Evolutionary conservation across 257 asterid species (phyloP).

Genomic region (Verbena officinalis): DNA sequence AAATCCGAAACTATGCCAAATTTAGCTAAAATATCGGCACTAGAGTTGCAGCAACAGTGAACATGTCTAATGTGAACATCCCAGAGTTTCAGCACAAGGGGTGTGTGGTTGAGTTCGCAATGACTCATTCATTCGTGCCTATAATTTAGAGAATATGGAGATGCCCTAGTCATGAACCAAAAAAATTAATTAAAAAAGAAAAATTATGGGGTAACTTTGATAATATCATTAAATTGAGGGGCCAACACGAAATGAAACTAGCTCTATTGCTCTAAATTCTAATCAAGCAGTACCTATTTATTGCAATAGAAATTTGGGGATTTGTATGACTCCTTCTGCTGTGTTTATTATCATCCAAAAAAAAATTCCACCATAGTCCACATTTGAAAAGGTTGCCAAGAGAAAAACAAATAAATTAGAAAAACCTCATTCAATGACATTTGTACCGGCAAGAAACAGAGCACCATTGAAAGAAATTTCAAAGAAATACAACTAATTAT

Average conservation of each 20-base stretch:
- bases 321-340: slow-evolving; percentile 21
- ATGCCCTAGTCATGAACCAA: no score
- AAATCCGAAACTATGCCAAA: no score
- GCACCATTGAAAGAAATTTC: slow-evolving; percentile 27
- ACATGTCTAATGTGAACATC: no score
- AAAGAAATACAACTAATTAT: slow-evolving; percentile 9
- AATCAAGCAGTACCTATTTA: slow-evolving; percentile 1
- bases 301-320: background rate
- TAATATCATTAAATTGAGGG: slow-evolving; percentile 7
- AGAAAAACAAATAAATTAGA: slow-evolving; percentile 4
- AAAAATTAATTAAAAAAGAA: background rate
- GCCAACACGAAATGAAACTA: slow-evolving; percentile 3
- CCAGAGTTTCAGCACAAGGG: no score
- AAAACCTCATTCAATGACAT: slow-evolving; percentile 19
- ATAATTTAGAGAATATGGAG: no score
- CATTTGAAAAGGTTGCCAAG: slow-evolving; percentile 29
- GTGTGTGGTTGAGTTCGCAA: no score
- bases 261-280: background rate
- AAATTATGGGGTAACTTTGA: background rate
- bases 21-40: no score
- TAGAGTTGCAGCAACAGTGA: no score
- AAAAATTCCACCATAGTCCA: slow-evolving; percentile 24
- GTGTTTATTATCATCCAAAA: slow-evolving; percentile 35
- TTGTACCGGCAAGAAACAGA: slow-evolving; percentile 6
- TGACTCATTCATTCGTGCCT: no score